phyloP scores from a whole-genome alignment of 176 grass and related monocot genomes.

The Saccharum spontaneum region DNA sequence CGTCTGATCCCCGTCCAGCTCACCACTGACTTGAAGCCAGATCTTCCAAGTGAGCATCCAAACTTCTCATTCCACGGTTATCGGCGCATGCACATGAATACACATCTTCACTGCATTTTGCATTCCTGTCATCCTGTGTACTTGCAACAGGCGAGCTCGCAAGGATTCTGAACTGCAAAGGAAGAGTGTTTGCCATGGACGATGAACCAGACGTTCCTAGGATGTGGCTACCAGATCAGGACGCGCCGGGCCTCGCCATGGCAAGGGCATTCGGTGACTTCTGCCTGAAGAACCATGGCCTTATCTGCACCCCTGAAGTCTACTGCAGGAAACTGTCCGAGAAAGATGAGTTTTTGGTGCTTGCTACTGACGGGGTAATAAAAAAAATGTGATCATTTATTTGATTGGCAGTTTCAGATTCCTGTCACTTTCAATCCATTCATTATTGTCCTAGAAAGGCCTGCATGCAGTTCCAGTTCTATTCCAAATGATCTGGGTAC shows the following conservation, averaged over 20 bases:
- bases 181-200: conserved; percentile 72
- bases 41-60: conserved; percentile 60
- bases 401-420: background rate
- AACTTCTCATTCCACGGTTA: background rate
- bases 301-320: conserved; percentile 76
- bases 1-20: conserved; percentile 59
- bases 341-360: conserved; percentile 88
- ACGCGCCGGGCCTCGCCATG: conserved; percentile 89
- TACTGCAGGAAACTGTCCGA: conserved; percentile 63
- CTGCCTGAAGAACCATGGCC: conserved; percentile 82
- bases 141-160: conserved; percentile 54
- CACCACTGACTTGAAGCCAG: conserved; percentile 74
- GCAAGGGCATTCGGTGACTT: conserved; percentile 88
- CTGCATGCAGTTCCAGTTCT: background rate
- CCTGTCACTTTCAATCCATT: background rate
- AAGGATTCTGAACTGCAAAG: conserved; percentile 68
- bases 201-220: conserved; percentile 80
- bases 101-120: background rate
- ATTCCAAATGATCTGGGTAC: background rate
- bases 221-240: conserved; percentile 78
- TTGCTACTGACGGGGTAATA: conserved; percentile 83
- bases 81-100: background rate
- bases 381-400: background rate
- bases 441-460: background rate
- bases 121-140: background rate